phyloP scores from a whole-genome alignment of 2,329 filamentous ascomycete genomes.

The Pseudogymnoascus sp. region DNA sequence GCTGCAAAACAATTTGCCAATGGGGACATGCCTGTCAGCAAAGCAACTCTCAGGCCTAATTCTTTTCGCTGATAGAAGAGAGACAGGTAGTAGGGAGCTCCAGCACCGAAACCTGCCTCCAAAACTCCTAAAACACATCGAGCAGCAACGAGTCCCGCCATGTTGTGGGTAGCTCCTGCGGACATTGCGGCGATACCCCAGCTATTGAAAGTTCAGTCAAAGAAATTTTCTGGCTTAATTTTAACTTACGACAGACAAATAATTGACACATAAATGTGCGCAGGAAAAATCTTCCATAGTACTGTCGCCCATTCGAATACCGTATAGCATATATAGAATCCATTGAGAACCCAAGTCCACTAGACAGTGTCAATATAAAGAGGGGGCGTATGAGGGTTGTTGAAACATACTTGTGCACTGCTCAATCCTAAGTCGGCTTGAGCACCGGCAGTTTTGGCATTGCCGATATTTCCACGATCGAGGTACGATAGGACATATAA shows the following conservation, averaged over 20 bases:
- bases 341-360: conserved; percentile 17
- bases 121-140: conserved; percentile 21
- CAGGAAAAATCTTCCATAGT: conserved; percentile 25
- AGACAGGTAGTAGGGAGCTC: conserved; percentile 30
- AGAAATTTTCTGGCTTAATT: not conserved
- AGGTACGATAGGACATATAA: conserved; percentile 11
- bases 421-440: conserved; percentile 12
- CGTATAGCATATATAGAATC: conserved; percentile 20
- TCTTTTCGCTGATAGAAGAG: conserved; percentile 33
- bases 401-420: not conserved
- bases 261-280: conserved; percentile 21
- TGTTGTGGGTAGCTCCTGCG: conserved; percentile 55
- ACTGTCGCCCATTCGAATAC: conserved; percentile 19
- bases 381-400: not conserved
- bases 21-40: conserved; percentile 29
- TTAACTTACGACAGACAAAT: conserved; percentile 20
- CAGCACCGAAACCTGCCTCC: conserved; percentile 29
- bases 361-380: not conserved
- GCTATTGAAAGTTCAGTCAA: not conserved
- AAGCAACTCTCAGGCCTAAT: conserved; percentile 27
- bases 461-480: conserved; percentile 23
- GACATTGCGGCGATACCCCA: conserved; percentile 22
- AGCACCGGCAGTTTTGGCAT: conserved; percentile 19
- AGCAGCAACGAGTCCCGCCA: conserved; percentile 34
- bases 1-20: conserved; percentile 33